Percentiles rank a stretch among this genome's conserved stretches.
Evolutionary conservation across 306 rosid species (phyloP).

Genomic region (Echinosophora koreensis): DNA sequence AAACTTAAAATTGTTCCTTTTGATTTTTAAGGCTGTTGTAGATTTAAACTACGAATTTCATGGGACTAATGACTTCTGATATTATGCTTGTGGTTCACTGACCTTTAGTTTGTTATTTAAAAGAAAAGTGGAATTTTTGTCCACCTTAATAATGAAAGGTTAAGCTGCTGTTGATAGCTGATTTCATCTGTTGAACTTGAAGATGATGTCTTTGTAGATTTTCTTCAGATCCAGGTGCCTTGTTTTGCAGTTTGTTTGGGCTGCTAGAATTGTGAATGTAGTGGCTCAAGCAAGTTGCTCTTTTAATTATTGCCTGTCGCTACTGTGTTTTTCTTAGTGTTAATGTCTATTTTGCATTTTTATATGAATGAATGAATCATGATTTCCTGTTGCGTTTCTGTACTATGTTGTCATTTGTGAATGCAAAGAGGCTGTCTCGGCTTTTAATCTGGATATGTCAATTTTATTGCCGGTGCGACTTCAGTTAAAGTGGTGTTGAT

Average conservation of each 20-base stretch:
- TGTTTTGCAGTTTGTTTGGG: background rate
- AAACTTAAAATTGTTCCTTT: background rate
- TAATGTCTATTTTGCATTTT: slow-evolving; percentile 2
- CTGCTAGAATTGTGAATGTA: background rate
- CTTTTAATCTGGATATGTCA: slow-evolving; percentile 27
- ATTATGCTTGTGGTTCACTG: background rate
- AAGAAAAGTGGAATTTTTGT: too few relatives aligned
- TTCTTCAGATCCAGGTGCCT: background rate
- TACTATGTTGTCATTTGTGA: slow-evolving; percentile 20
- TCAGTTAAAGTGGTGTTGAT: background rate
- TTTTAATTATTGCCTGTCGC: background rate
- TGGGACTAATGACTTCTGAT: background rate
- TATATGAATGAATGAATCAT: background rate
- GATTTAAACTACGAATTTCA: background rate
- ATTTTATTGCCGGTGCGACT: background rate
- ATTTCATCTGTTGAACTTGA: too few relatives aligned
- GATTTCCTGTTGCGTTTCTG: background rate
- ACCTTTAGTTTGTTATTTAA: too few relatives aligned
- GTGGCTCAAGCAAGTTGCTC: background rate
- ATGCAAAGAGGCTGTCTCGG: background rate
- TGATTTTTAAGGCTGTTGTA: background rate
- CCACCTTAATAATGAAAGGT: too few relatives aligned
- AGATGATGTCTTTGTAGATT: background rate
- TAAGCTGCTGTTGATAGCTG: too few relatives aligned
- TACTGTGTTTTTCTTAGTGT: slow-evolving; percentile 22